Conservation (phyloP, 768 basidiomycete species). For the Psilocybe tampanensis region DNA sequence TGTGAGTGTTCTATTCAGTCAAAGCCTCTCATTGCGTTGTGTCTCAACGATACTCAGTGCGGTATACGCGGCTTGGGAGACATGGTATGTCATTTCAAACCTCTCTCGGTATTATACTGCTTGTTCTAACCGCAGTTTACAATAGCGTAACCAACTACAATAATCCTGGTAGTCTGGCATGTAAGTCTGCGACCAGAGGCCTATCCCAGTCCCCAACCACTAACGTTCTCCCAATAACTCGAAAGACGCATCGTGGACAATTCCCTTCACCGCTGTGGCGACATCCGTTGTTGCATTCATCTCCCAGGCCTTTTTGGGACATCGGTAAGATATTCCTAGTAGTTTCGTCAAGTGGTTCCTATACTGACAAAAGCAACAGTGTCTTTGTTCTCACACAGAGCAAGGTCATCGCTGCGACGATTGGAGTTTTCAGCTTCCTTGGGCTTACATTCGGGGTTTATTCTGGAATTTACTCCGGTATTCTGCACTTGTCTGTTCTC, state of each 20-base stretch:
- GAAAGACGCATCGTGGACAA: conserved; percentile 49
- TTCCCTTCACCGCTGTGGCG: conserved; percentile 50
- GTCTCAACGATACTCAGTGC: conserved; percentile 18
- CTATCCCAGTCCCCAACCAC: background rate
- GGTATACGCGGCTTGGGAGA: conserved; percentile 36
- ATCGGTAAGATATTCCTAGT: conserved; percentile 32
- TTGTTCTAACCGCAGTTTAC: background rate
- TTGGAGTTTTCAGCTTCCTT: conserved; percentile 37
- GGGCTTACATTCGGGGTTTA: conserved; percentile 46
- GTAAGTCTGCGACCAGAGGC: conserved; percentile 19
- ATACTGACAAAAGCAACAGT: conserved; percentile 18
- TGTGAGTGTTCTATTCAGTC: conserved; percentile 21
- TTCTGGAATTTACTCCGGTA: conserved; percentile 44
- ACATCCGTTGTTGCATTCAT: conserved; percentile 48
- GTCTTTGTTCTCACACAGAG: conserved; percentile 39
- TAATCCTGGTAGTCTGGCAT: conserved; percentile 36
- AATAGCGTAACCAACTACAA: conserved; percentile 41
- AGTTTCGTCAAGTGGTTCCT: background rate
- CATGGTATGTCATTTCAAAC: conserved; percentile 25
- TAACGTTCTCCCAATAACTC: no score
- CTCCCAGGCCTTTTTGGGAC: conserved; percentile 50
- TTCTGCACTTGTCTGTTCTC: conserved; percentile 39
- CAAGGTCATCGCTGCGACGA: conserved; percentile 33
- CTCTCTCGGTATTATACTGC: background rate
- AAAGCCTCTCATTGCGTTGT: background rate